Base-by-base conservation (phyloP, 345 rosid species). In the Leavenworthia alabamica region DNA sequence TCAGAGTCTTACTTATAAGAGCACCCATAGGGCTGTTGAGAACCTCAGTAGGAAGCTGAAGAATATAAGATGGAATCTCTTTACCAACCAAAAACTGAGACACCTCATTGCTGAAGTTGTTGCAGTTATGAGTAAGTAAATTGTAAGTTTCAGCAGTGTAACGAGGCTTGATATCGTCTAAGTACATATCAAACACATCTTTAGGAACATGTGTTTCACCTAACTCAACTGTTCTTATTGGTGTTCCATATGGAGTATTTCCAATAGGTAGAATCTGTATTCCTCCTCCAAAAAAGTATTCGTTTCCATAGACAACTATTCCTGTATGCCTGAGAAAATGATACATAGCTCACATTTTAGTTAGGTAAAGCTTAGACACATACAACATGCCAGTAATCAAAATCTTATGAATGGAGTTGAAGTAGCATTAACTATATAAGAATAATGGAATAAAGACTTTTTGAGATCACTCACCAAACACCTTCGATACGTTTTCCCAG, bases 21-120 rank as follows among this genome's bases (percentile, higher is more conserved):
- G 87, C 79, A 45, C 97, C 97, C 97, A 89, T 87, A 5, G 99
- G 99, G 64, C 99, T 90, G 82, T 73, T 80, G 82, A 87, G 57
- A 59, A 93, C 92, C 66, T 87, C 97, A 36, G 66, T 87, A 3
- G 99, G 99, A 3, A 93, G 92, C 64, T 86, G 77, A 66, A 90
- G 77, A 75, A 93, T 86, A 68, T 89, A 89, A 12, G 88, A 92
- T 0, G 99, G 99, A 58, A 93, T 90, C 1, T 72, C 58, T 20
- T 76, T 75, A 62, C 95, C 92, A 7, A 90, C 97, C 71, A 93
- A 68, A 84, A 93, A 93, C 71, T 90, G 97, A 23, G 89, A 74
- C 51, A 93, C 85, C 75, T 93, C 99, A 32, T 86, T 85, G 77
- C 85, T 86, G 68, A 93, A 93, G 78, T 87, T 90, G 77, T 93